These are phyloP conservation scores for Mycosphaerelloides madeirae DNA, from an alignment of 2,329 filamentous ascomycete genomes.

Conservation along the genomic window DNA sequence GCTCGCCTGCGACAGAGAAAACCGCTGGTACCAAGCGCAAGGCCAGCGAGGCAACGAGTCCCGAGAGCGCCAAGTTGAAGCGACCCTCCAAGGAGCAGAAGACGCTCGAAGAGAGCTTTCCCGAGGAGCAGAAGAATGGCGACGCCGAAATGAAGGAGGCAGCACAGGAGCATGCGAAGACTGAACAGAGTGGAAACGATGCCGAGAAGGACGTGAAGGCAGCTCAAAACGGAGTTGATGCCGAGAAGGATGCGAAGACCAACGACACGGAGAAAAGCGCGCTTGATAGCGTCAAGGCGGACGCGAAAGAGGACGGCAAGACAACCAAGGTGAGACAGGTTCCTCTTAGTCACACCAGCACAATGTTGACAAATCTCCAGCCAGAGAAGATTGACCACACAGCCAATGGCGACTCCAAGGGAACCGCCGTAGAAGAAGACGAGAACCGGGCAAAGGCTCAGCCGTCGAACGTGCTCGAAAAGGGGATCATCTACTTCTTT, in stretches of 20 bases:
- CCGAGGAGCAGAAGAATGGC: too few species aligned
- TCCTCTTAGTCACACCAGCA: constrained; percentile 1
- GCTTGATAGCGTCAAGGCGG: constrained; percentile 28
- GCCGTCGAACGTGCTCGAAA: constrained; percentile 68
- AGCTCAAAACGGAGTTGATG: constrained; percentile 14
- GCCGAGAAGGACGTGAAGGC: constrained; percentile 26
- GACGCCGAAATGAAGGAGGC: constrained; percentile 24
- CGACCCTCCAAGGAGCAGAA: constrained; percentile 49
- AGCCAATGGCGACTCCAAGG: constrained; percentile 10
- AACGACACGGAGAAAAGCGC: constrained; percentile 16
- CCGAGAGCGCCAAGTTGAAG: constrained; percentile 40
- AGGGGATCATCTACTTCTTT: constrained; percentile 89
- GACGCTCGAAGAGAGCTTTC: constrained; percentile 51
- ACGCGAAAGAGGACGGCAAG: constrained; percentile 26
- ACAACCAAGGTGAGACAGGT: constrained; percentile 23
- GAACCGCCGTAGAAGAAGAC: constrained; percentile 46
- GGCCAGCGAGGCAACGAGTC: constrained; percentile 29
- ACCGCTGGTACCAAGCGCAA: constrained; percentile 35
- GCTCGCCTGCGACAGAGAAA: constrained; percentile 12
- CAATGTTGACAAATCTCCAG: constrained; percentile 4
- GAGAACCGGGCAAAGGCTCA: constrained; percentile 48
- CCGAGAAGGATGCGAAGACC: constrained; percentile 3
- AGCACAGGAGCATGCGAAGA: too few species aligned
- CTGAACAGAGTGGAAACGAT: constrained; percentile 11
- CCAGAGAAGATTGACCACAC: constrained; percentile 12